Evolutionary conservation across 805 yeast genomes (phyloP), one percentile per base, ranked within the genome.

Genomic region (Pichia occidentalis): DNA sequence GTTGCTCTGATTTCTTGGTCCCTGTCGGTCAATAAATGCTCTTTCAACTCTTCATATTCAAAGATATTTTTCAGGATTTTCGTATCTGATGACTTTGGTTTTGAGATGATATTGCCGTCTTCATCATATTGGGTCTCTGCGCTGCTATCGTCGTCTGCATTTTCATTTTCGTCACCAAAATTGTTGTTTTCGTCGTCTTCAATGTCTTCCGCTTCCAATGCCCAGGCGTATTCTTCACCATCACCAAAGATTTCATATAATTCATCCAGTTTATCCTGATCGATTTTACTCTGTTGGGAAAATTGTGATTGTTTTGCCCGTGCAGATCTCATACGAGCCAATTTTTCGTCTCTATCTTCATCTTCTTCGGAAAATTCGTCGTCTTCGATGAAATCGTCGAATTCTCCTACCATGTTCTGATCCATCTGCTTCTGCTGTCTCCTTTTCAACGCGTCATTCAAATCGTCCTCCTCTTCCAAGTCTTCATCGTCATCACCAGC

Each of bases 221-320:
- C 98, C 97, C 98, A 92, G 40, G 85, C 96, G 60, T 92, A 92
- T 54, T 90, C 97, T 47, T 80, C 87, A 36, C 98, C 98, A 59
- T 87, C 94, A 48, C 98, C 98, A 57, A 92, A 92, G 11, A 92
- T 85, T 57, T 92, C 98, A 53, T 79, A 87, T 55, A 92, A 74
- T 60, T 90, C 97, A 53, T 86, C 92, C 47, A 90, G 74, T 57
- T 85, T 85, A 52, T 92, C 97, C 39, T 92, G 80, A 51, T 92
- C 95, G 29, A 83, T 64, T 52, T 85, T 71, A 45, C 65, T 54
- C 34, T 51, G 50, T 36, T 54, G 53, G 11, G 60, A 45, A 32
- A 56, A 54, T 27, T 56, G 53, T 11, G 48, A 47, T 28, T 57
- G 59, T 33, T 53, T 52, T 16, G 57, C 55, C 30, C 54, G 52